phyloP scores from a whole-genome alignment of 2,329 filamentous ascomycete genomes.

The Fusarium vanettenii region DNA sequence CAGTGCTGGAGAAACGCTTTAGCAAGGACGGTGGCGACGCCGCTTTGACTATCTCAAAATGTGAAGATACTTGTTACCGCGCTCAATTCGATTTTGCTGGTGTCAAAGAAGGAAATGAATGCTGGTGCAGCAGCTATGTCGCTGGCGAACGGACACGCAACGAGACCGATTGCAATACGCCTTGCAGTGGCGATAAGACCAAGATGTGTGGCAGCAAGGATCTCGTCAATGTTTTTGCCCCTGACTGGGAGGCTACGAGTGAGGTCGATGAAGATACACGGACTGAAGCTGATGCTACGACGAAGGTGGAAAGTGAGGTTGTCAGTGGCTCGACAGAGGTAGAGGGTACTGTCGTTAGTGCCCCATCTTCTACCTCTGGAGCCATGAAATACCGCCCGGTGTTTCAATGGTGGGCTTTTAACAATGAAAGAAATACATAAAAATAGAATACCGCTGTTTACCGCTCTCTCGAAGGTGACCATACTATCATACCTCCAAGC shows the following conservation, averaged over 20 bases:
- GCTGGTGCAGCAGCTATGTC: neutral
- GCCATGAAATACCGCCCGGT: neutral
- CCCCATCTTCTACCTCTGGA: neutral
- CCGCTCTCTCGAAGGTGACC: no score
- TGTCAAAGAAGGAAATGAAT: neutral
- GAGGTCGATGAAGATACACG: neutral
- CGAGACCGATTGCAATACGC: neutral
- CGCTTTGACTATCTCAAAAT: neutral
- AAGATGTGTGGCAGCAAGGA: neutral
- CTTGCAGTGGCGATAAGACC: neutral
- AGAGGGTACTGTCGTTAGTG: accelerated
- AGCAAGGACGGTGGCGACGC: neutral
- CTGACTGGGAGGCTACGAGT: neutral
- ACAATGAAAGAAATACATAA: neutral
- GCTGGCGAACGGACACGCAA: neutral
- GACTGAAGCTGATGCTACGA: neutral
- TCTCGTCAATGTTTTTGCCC: neutral
- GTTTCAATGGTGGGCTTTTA: neutral
- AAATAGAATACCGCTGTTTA: no score
- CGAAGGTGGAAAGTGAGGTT: neutral
- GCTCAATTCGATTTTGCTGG: neutral
- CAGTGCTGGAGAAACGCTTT: neutral
- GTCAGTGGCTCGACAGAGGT: neutral
- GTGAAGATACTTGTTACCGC: neutral
- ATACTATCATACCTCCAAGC: no score